Evolutionary conservation across 768 basidiomycete species (phyloP), one percentile per base, ranked within the genome.

Genomic region (Sutorius australiensis): DNA sequence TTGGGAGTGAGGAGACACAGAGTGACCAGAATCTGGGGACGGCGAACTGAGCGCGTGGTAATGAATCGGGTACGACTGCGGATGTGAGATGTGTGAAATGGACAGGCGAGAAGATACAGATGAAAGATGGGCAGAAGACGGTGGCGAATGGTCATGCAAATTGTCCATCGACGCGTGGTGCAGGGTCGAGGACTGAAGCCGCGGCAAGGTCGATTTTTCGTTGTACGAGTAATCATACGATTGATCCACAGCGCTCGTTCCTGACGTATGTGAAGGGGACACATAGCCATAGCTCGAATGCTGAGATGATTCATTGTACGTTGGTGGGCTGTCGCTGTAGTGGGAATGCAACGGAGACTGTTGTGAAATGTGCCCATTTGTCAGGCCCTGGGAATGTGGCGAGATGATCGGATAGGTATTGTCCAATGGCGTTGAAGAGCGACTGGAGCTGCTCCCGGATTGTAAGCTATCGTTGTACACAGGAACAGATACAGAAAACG

Each of bases 61-160:
- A 64, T 58, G 74, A 5, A 5, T 66, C 45, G 73, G 67, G 52
- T 78, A 76, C 19, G 75, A 67, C 12, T 78, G 77, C 0, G 80
- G 80, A 53, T 81, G 79, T 0, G 80, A 81, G 21, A 83, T 78
- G 52, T 82, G 81, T 0, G 81, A 81, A 24, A 83, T 80, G 6
- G 81, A 82, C 38, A 81, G 77, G 10, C 82, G 77, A n/a, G 80
- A 82, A 5, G 75, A 67, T 3, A 75, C 67, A 5, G 78, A 64
- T 0, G 72, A 62, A 8, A 66, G 64, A 48, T 62, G 67, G 2
- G 63, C 61, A 3, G 65, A 68, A 14, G 66, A 53, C 11, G 66
- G 72, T 51, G 54, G 74, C 42, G 68, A 66, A 21, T 65, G 63
- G 37, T 67, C 60, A 13, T 70, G 63, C 24, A 70, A 48, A 19